Evolutionary conservation across 1,284 basidiomycete genomes (phyloP).

Genomic region (Cryptococcus sp.): DNA sequence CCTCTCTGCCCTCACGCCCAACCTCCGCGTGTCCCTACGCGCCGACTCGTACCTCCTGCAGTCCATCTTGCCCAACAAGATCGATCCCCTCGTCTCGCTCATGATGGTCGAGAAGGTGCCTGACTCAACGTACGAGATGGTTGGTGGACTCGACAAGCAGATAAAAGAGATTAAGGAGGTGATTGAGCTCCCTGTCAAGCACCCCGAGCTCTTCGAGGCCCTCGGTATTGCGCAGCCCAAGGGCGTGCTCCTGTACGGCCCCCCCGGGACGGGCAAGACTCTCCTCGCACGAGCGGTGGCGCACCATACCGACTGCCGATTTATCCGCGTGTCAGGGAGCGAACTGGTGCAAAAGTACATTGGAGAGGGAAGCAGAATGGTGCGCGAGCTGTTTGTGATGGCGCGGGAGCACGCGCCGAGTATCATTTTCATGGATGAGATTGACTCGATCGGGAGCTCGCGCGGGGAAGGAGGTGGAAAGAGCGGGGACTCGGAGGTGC

Average conservation of each 20-base stretch:
- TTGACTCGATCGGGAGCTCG: constrained; percentile 94
- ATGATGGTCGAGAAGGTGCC: constrained; percentile 99
- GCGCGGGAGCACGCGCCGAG: constrained; percentile 97
- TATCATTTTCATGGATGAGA: constrained; percentile 99
- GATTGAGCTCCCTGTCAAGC: constrained; percentile 96
- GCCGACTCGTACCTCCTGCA: constrained; percentile 94
- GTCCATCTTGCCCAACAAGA: constrained; percentile 91
- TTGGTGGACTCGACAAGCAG: constrained; percentile 94
- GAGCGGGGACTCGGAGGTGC: constrained; percentile 91
- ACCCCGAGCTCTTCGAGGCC: constrained; percentile 94
- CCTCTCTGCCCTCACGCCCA: constrained; percentile 72
- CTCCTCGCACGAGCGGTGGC: constrained; percentile 90
- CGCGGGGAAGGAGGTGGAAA: constrained; percentile 85
- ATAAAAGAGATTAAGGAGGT: constrained; percentile 99
- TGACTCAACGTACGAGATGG: constrained; percentile 99
- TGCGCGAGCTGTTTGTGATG: constrained; percentile 97
- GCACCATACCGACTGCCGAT: constrained; percentile 97
- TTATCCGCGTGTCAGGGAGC: constrained; percentile 92
- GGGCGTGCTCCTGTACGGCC: constrained; percentile 92
- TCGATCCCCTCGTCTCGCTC: constrained; percentile 88
- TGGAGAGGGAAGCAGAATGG: constrained; percentile 94
- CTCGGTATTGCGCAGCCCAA: constrained; percentile 98
- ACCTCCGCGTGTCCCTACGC: constrained; percentile 88
- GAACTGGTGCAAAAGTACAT: constrained; percentile 99
- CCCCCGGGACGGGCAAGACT: constrained; percentile 96